A percentile compares a stretch with the other conserved stretches of the same genome.
These are phyloP conservation scores for Heimioporus sp. DNA, from an alignment of 768 basidiomycete genomes.

Conservation along the genomic window DNA sequence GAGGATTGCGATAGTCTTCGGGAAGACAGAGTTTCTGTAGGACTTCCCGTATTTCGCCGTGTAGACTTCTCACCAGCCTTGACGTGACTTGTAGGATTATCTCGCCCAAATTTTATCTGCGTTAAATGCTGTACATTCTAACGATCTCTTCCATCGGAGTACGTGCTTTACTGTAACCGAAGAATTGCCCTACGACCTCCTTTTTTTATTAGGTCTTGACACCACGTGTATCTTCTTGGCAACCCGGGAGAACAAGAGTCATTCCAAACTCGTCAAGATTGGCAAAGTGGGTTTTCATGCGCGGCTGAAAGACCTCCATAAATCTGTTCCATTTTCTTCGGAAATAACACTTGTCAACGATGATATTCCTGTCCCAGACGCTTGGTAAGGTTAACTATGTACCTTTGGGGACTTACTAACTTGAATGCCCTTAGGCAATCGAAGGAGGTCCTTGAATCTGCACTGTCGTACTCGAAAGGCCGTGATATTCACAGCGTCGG, in stretches of 20 bases:
- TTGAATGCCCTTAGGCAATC: slow-evolving; percentile 51
- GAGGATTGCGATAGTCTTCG: slow-evolving; percentile 73
- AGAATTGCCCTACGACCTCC: neutral
- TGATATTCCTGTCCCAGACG: slow-evolving; percentile 26
- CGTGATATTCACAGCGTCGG: slow-evolving; percentile 85
- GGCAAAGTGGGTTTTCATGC: slow-evolving; percentile 71
- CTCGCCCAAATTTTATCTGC: slow-evolving; percentile 69
- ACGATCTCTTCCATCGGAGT: slow-evolving; percentile 72
- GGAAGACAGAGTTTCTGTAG: slow-evolving; percentile 66
- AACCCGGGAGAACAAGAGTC: slow-evolving; percentile 45
- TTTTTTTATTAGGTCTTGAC: slow-evolving; percentile 45
- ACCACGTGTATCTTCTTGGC: slow-evolving; percentile 61
- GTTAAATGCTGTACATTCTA: slow-evolving; percentile 63
- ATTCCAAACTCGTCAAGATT: slow-evolving; percentile 70
- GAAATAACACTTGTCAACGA: slow-evolving; percentile 14
- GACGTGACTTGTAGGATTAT: slow-evolving; percentile 56
- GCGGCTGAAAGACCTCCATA: slow-evolving; percentile 73
- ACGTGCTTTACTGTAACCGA: neutral
- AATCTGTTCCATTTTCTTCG: slow-evolving; percentile 74
- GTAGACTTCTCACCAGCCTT: neutral
- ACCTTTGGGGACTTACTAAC: slow-evolving; percentile 1
- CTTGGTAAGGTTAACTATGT: slow-evolving; percentile 18
- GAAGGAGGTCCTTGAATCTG: slow-evolving; percentile 76
- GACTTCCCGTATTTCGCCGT: slow-evolving; percentile 18
- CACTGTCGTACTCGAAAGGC: slow-evolving; percentile 69